Conservation (phyloP, 306 rosid genomes). For the Pachyrhizus erosus region DNA sequence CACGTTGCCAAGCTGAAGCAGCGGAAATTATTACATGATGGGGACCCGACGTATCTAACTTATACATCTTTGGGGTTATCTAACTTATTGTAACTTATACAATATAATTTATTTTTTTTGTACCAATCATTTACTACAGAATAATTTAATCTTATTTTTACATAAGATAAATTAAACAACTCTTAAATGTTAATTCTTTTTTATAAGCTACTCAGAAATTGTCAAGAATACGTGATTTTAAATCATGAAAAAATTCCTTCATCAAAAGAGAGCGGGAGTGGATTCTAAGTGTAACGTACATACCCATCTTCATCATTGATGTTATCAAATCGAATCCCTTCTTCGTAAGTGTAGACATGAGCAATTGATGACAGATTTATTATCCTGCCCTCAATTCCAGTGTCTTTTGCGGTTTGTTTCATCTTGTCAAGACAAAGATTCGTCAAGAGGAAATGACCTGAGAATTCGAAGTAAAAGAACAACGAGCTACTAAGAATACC, state of each 20-base stretch:
- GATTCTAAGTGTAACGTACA: not conserved
- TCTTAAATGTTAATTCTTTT: not conserved
- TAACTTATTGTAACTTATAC: too few species aligned
- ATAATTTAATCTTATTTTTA: too few species aligned
- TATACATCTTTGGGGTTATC: too few species aligned
- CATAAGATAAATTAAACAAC: too few species aligned
- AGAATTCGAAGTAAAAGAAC: not conserved
- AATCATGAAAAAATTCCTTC: not conserved
- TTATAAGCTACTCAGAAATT: not conserved
- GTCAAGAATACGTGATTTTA: not conserved
- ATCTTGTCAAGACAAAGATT: conserved; percentile 79
- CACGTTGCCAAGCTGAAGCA: not conserved
- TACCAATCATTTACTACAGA: not conserved
- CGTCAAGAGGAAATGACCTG: conserved; percentile 88
- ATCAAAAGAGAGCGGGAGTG: not conserved
- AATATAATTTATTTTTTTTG: too few species aligned
- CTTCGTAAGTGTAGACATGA: conserved; percentile 64
- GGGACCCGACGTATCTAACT: too few species aligned
- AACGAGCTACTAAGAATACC: not conserved
- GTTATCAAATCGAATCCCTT: conserved; percentile 68
- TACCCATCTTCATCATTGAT: conserved; percentile 73
- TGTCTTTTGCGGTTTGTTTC: conserved; percentile 75
- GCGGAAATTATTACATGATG: not conserved
- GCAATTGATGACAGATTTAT: conserved; percentile 90
- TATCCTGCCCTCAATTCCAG: conserved; percentile 90